Percentiles rank a stretch among this genome's conserved stretches.
Evolutionary conservation across 331 rosid species (phyloP).

Genomic region (Stylosanthes scabra): DNA sequence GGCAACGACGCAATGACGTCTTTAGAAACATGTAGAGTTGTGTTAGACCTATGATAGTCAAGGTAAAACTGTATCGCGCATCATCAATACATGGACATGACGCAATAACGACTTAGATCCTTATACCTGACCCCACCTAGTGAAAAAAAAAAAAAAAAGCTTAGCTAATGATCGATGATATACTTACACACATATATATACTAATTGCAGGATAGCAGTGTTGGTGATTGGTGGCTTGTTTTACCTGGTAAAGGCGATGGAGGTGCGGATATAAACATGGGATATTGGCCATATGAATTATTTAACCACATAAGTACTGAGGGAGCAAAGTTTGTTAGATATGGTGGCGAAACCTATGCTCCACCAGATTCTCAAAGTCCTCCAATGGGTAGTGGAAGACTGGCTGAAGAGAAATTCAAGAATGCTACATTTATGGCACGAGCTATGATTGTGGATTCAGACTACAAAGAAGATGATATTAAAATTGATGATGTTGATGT

Average conservation of each 20-base stretch:
- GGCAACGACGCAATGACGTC: too few species aligned
- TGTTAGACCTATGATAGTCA: too few species aligned
- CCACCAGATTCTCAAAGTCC: background rate
- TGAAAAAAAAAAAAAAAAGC: too few species aligned
- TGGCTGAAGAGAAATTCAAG: background rate
- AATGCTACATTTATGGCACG: background rate
- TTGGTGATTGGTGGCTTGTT: constrained; percentile 31
- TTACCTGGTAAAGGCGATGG: too few species aligned
- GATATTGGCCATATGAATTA: constrained; percentile 31
- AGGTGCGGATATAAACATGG: background rate
- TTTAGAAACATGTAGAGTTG: too few species aligned
- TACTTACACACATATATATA: too few species aligned
- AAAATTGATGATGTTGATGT: background rate
- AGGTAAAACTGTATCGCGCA: too few species aligned
- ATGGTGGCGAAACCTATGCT: constrained; percentile 29
- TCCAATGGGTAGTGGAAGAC: constrained; percentile 37
- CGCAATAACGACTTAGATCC: too few species aligned
- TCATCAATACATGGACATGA: too few species aligned
- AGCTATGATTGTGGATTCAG: constrained; percentile 6
- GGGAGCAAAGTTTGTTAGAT: background rate
- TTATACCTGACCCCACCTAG: too few species aligned
- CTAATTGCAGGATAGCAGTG: background rate
- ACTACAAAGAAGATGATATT: background rate
- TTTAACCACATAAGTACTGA: background rate
- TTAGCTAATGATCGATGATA: too few species aligned